Conservation (phyloP, 805 yeast genomes). For the Metschnikowia amazonensis region DNA sequence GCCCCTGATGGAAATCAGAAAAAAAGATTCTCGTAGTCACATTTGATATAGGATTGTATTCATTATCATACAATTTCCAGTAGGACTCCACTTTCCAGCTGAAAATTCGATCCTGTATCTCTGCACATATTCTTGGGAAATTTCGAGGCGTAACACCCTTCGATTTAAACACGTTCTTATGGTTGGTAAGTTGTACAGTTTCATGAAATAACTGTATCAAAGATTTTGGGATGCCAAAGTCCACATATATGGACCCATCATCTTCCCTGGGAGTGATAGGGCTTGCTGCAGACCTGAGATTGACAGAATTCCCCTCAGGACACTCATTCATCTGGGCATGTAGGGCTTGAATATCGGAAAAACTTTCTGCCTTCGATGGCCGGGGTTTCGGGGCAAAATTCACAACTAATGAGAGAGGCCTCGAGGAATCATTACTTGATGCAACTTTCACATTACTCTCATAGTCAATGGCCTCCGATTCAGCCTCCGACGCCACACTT, state of each 20-base stretch:
- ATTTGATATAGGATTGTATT: slow-evolving; percentile 18
- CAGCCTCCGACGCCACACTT: slow-evolving; percentile 12
- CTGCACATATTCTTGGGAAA: slow-evolving; percentile 54
- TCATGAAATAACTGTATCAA: slow-evolving; percentile 46
- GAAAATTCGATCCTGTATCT: slow-evolving; percentile 46
- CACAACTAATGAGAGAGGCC: slow-evolving; percentile 26
- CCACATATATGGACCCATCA: slow-evolving; percentile 32
- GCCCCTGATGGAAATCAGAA: slow-evolving; percentile 37
- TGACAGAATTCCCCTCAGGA: neutral
- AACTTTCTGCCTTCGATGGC: neutral
- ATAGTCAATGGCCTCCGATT: slow-evolving; percentile 15
- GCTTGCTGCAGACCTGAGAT: neutral
- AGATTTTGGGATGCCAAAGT: slow-evolving; percentile 47
- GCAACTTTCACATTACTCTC: slow-evolving; percentile 10
- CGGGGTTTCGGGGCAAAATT: slow-evolving; percentile 16
- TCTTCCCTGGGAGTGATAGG: slow-evolving; percentile 16
- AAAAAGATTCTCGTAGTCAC: slow-evolving; percentile 22
- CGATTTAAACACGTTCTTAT: slow-evolving; percentile 43
- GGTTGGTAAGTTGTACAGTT: slow-evolving; percentile 47
- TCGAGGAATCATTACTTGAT: slow-evolving; percentile 14
- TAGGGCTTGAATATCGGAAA: slow-evolving; percentile 2
- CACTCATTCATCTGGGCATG: slow-evolving; percentile 1
- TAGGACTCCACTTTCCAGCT: slow-evolving; percentile 41
- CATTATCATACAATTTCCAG: slow-evolving; percentile 38
- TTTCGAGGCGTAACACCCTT: slow-evolving; percentile 46